Percentiles rank a stretch among this genome's conserved stretches.
These are phyloP conservation scores for Rhododendron simsii DNA, from an alignment of 148 eudicot species.

Conservation along the genomic window DNA sequence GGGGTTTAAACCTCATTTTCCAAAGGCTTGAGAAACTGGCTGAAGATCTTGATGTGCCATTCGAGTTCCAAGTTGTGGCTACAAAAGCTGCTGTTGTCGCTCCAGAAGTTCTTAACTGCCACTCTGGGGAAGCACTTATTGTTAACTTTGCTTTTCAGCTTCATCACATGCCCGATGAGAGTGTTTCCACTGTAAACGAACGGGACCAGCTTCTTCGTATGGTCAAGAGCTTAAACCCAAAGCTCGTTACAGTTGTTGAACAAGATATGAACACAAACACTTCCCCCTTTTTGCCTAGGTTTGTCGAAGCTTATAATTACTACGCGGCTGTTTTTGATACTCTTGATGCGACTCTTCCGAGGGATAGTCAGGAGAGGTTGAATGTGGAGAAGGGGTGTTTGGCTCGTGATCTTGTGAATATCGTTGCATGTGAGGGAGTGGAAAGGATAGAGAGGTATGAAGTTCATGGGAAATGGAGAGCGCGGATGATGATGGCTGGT, in stretches of 20 bases:
- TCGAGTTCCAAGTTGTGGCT: constrained; percentile 64
- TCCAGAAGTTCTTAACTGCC: constrained; percentile 44
- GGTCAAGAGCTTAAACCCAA: constrained; percentile 79
- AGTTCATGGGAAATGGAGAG: constrained; percentile 95
- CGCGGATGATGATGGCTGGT: constrained; percentile 98
- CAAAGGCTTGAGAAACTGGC: constrained; percentile 60
- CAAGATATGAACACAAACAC: constrained; percentile 96
- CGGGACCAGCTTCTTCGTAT: constrained; percentile 85
- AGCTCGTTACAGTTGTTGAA: constrained; percentile 79
- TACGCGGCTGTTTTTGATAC: constrained; percentile 78
- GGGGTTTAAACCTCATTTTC: constrained; percentile 68
- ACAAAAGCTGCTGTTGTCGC: constrained; percentile 45
- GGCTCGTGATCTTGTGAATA: constrained; percentile 83
- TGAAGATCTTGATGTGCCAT: constrained; percentile 40
- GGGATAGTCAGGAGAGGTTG: constrained; percentile 80
- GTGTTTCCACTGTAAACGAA: constrained; percentile 77
- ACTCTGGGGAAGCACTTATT: constrained; percentile 56
- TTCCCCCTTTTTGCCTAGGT: constrained; percentile 70
- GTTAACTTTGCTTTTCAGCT: constrained; percentile 94
- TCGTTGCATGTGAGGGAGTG: constrained; percentile 90
- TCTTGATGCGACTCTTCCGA: constrained; percentile 68
- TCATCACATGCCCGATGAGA: constrained; percentile 97
- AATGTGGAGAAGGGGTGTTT: constrained; percentile 90
- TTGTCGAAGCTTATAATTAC: constrained; percentile 71
- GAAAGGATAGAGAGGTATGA: constrained; percentile 93